These are phyloP conservation scores for Biscogniauxia mediterranea DNA, from an alignment of 2,329 filamentous ascomycete species.

Conservation along the genomic window DNA sequence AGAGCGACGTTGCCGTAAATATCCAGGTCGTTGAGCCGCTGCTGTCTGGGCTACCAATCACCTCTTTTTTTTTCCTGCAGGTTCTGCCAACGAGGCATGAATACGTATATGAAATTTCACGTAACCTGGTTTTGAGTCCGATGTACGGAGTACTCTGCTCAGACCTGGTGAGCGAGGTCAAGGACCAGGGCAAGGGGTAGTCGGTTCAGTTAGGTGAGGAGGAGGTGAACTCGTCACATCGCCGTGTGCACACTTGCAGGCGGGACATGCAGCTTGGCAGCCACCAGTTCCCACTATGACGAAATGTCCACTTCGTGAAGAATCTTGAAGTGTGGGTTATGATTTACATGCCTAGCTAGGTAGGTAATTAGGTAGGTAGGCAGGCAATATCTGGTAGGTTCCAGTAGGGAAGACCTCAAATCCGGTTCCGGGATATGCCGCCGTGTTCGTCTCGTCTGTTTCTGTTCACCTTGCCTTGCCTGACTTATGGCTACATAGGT, in stretches of 20 bases:
- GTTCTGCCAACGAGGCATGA: background rate
- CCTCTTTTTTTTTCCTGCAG: background rate
- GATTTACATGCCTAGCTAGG: constrained; percentile 2
- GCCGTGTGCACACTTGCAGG: background rate
- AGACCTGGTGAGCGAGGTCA: background rate
- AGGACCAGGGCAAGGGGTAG: background rate
- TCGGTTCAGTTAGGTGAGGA: background rate
- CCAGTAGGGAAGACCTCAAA: background rate
- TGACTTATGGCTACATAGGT: too few relatives aligned
- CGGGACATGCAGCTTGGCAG: background rate
- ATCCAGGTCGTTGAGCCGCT: background rate
- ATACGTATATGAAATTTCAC: background rate
- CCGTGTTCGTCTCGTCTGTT: background rate
- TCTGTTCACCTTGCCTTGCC: background rate
- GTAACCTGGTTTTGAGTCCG: background rate
- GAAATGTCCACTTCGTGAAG: constrained; percentile 11
- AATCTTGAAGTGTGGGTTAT: background rate
- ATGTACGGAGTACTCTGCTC: background rate
- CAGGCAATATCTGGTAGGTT: background rate
- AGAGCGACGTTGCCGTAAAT: background rate
- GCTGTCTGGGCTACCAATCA: too few relatives aligned
- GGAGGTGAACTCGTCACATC: background rate
- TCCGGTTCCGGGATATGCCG: background rate
- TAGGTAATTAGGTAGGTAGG: background rate
- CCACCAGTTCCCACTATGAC: constrained; percentile 14